Percentiles rank a stretch among this genome's conserved stretches.
Evolutionary conservation across 208 protist genomes (phyloP).

Genomic region (Leishmania tropica): DNA sequence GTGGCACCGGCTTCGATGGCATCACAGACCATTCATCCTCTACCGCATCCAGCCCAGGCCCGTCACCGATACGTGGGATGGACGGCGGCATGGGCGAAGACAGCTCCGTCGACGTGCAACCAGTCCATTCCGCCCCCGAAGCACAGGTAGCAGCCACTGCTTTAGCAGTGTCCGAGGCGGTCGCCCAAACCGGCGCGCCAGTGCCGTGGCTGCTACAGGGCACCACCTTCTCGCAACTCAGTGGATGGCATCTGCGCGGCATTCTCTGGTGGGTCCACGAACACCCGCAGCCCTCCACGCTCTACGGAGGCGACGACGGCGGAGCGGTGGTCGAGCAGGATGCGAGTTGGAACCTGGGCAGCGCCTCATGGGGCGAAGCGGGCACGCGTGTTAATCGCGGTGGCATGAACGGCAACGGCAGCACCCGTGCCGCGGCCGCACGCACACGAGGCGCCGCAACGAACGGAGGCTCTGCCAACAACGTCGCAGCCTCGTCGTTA

Average conservation of each 20-base stretch:
- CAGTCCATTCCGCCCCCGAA: not conserved
- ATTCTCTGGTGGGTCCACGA: constrained; percentile 21
- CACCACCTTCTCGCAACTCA: not conserved
- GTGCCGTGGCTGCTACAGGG: constrained; percentile 14
- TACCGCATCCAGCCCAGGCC: not conserved
- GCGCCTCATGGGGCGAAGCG: not conserved
- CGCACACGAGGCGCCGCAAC: not conserved
- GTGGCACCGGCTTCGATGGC: constrained; percentile 28
- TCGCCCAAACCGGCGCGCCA: not conserved
- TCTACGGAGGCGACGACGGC: constrained; percentile 8
- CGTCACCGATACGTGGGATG: not conserved
- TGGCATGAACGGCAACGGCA: not conserved
- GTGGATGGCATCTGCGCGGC: constrained; percentile 12
- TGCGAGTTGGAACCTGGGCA: not conserved
- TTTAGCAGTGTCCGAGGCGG: not conserved
- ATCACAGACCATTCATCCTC: constrained; percentile 24
- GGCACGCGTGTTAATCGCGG: not conserved
- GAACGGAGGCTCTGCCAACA: not conserved
- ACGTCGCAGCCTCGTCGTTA: not conserved
- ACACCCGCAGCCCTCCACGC: constrained; percentile 12
- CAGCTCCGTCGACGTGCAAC: not conserved
- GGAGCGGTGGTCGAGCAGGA: not conserved
- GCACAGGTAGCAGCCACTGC: not conserved
- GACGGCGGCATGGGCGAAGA: not conserved
- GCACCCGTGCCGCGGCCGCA: not conserved